phyloP scores from a whole-genome alignment of 352 stramenopile genomes.

The Phytopythium delawarense region DNA sequence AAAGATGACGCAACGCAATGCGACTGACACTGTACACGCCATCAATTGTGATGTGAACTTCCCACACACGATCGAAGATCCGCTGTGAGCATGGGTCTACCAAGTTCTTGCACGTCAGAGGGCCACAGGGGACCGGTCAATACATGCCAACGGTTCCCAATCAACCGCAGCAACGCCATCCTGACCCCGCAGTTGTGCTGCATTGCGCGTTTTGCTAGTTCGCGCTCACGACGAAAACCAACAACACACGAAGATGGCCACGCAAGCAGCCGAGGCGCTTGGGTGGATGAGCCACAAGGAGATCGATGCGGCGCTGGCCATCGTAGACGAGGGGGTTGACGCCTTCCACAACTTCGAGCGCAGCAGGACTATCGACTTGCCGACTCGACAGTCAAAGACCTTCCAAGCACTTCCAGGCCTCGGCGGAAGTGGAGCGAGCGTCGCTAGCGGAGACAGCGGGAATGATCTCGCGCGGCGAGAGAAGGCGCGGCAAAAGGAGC shows the following conservation, averaged over 20 bases:
- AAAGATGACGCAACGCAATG: background rate
- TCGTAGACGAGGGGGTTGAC: background rate
- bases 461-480: constrained; percentile 3
- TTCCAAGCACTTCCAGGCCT: no score
- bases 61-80: no score
- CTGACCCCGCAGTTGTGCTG: background rate
- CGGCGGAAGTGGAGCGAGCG: no score
- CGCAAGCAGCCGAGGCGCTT: background rate
- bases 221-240: background rate
- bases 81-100: no score
- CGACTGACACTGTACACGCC: background rate
- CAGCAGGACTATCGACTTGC: no score
- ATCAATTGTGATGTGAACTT: background rate
- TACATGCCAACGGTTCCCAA: no score
- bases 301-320: background rate
- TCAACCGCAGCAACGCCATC: no score
- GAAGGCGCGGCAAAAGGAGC: constrained; percentile 25
- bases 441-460: no score
- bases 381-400: no score
- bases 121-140: no score
- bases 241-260: background rate
- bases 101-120: no score
- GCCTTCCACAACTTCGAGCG: background rate
- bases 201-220: background rate
- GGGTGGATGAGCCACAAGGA: background rate